Conservation (phyloP, 352 stramenopile genomes). For the Stramenopiles sp. region DNA sequence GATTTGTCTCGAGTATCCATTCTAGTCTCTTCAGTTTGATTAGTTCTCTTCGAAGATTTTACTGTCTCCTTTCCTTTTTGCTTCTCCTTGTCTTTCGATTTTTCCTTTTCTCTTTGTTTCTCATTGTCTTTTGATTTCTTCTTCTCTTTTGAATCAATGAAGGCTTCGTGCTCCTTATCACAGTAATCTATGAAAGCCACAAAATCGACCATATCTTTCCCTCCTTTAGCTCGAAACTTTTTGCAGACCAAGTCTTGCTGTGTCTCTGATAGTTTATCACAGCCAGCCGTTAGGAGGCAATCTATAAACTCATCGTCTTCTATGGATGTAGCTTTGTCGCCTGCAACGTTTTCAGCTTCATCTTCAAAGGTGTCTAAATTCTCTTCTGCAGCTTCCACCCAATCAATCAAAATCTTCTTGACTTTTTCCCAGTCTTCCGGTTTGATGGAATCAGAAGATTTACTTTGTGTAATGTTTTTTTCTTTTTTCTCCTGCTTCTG, state of each 20-base stretch:
- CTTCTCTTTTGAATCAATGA: no score
- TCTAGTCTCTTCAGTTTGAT: neutral
- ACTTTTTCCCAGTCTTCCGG: neutral
- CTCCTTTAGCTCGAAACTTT: neutral
- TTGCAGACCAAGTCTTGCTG: neutral
- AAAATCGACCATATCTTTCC: neutral
- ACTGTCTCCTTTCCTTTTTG: neutral
- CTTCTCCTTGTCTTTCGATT: neutral
- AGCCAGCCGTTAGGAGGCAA: neutral
- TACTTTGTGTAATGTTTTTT: neutral
- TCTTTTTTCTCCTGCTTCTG: neutral
- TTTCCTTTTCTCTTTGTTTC: no score
- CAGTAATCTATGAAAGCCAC: neutral
- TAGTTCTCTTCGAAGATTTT: neutral
- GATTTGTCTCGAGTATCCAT: neutral
- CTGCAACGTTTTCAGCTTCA: neutral
- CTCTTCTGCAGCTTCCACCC: neutral
- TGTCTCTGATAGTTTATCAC: neutral
- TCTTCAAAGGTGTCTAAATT: neutral
- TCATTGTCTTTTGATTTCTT: no score
- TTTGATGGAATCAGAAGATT: no score
- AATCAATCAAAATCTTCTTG: neutral
- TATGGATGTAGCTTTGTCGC: neutral
- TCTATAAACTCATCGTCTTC: neutral
- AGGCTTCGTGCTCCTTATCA: no score